Base-by-base conservation (phyloP, 2,329 filamentous ascomycete species). In the Xylariaceae sp. region DNA sequence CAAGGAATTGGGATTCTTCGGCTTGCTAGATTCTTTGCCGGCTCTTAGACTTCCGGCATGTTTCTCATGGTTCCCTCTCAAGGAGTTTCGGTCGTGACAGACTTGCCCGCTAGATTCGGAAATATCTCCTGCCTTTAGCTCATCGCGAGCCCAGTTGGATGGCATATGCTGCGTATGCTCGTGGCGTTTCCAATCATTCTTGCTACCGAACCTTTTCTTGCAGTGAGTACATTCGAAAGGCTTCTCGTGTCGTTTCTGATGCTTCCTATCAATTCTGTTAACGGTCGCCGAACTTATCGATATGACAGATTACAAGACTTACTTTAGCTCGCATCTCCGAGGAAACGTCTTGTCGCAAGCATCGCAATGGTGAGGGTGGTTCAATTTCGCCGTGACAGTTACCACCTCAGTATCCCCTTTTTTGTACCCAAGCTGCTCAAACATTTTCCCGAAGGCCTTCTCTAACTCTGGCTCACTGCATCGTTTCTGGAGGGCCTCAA, bases 181-280 rank as follows among this genome's bases (percentile, higher is more conserved):
- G 69, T 97, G 92, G 1, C 92, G 85, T 71, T 95, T 96, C 92
- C 85, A 97, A 73, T 97, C 92, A 60, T 91, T 92, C 71, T 96
- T 96, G 73, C 89, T 92, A n/a, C 92, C 92, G 66, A 96, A 96
- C 0, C 71, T 78, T 69, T 90, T 92, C 53, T 75, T 73, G 69
- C 92, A 96, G 35, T 76, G 74, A 0, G 91, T 96, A 73, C 92
- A 97, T 10, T 86, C 86, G 63, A 93, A 96, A 0, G 91, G 92
- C 64, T 85, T 86, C 6, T 83, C 80, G 71, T 97, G 92, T 1
- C 92, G 85, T 70, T 91, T 93, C 72, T 84, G 78, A 71, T 96
- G 92, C 72, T 97, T 97, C 64, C 89, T 93, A 59, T 34, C 9
- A 30, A 10, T 11, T 15, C 34, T 47, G 75, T 61, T 70, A 72